These are phyloP conservation scores for Tremellales sp. DNA, from an alignment of 1,284 basidiomycete genomes.

Conservation along the genomic window DNA sequence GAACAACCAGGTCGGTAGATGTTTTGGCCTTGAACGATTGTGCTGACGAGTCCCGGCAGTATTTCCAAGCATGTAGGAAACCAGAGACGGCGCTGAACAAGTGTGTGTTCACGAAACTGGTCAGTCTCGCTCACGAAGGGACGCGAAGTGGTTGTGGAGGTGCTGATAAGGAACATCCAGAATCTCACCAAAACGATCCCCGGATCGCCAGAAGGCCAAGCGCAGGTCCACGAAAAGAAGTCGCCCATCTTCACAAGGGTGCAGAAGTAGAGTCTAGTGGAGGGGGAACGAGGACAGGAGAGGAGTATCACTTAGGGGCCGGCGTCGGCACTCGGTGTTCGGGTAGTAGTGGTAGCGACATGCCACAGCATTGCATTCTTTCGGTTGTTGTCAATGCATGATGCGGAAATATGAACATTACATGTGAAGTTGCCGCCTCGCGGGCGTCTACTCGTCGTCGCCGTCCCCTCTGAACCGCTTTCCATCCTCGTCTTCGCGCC, in stretches of 20 bases:
- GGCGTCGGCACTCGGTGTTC: too few species aligned
- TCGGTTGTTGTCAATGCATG: too few species aligned
- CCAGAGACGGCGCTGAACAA: slow-evolving; percentile 85
- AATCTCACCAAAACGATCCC: slow-evolving; percentile 91
- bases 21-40: background rate
- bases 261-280: slow-evolving; percentile 56
- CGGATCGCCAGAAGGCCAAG: slow-evolving; percentile 77
- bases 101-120: slow-evolving; percentile 96
- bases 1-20: slow-evolving; percentile 79
- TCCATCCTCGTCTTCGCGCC: slow-evolving; percentile 36
- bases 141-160: background rate
- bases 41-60: slow-evolving; percentile 52
- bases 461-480: slow-evolving; percentile 41
- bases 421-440: background rate
- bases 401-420: background rate
- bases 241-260: slow-evolving; percentile 73
- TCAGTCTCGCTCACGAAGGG: slow-evolving; percentile 48
- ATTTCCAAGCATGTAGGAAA: slow-evolving; percentile 87
- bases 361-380: background rate
- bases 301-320: too few species aligned
- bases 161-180: slow-evolving; percentile 49
- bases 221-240: slow-evolving; percentile 85
- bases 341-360: too few species aligned
- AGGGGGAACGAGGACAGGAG: background rate
- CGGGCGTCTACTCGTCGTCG: slow-evolving; percentile 37